Base-by-base conservation (phyloP, 148 eudicot genomes). In the Polygonum aviculare region DNA sequence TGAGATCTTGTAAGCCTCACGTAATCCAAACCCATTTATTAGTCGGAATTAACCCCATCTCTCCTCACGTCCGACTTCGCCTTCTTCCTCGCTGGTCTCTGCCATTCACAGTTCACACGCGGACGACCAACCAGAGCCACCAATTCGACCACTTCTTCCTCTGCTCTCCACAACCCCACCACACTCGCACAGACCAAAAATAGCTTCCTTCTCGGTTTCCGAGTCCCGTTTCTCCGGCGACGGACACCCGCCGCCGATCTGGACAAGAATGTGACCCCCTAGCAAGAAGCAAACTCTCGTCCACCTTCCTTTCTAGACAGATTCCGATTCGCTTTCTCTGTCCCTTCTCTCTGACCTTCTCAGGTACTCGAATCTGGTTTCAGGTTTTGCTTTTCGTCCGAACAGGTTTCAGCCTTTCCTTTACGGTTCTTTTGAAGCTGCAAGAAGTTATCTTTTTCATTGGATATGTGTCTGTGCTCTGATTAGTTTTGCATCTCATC, bases 31-130 rank as follows among this genome's bases (percentile, higher is more conserved):
- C 44, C 38, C 72, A 35, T 67, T 67, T 35, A 35, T 67, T 14
- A 67, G 38, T 18, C 72, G 7, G 19, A 67, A 14, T 67, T 12
- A 67, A 67, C 38, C 8, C 72, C 72, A 15, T 1, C 35, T 10
- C 72, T 33, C 60, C 33, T 65, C 72, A 67, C 18, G 45, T 67
- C 72, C 72, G 45, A 35, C 72, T 67, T 67, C 72, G 38, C 35
- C 40, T 40, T n/a, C 72, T 22, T 41, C 41, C 16, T 5, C 36
- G 18, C 41, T 16, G 69, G 44, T 36, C 72, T 31, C 31, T 7
- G 26, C 0, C 22, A 55, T 15, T 12, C 52, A 12, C 62, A 26
- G 31, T 26, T 26, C 31, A 18, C 41, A 55, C 22, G 5, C 5
- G 4, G 31, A 12, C 31, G 31, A 26, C 31, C 31, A 26, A 2